Evolutionary conservation across 768 basidiomycete species (phyloP).

Genomic region (Lactifluus hygrophoroides): DNA sequence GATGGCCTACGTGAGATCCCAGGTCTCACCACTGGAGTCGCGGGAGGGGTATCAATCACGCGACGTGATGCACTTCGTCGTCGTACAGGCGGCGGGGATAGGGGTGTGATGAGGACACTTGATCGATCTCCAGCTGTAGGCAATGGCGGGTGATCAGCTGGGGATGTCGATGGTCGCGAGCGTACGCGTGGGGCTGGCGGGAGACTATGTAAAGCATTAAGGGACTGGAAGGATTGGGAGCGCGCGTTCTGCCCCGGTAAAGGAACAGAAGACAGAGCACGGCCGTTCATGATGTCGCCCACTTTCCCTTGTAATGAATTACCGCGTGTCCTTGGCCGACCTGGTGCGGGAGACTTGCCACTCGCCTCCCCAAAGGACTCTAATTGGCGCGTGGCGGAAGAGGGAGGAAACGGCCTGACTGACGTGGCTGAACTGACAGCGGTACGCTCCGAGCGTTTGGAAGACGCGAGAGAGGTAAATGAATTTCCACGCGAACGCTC

Average conservation of each 20-base stretch:
- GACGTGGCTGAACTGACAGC: not conserved
- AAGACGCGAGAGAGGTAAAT: constrained; percentile 11
- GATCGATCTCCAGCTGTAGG: constrained; percentile 12
- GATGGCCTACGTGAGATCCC: constrained; percentile 61
- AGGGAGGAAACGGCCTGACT: not conserved
- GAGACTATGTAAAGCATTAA: constrained; percentile 31
- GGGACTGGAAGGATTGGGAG: constrained; percentile 20
- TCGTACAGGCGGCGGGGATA: constrained; percentile 31
- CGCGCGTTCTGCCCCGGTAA: not conserved
- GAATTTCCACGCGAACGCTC: constrained; percentile 12
- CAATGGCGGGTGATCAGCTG: constrained; percentile 10
- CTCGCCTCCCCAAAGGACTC: not conserved
- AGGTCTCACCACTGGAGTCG: constrained; percentile 27
- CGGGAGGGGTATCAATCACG: constrained; percentile 6
- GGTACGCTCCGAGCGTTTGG: not conserved
- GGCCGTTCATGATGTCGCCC: not conserved
- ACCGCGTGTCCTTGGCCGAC: constrained; percentile 1
- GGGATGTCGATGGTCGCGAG: constrained; percentile 14
- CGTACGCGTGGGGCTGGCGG: constrained; percentile 48
- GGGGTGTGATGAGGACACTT: constrained; percentile 28
- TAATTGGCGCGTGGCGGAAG: not conserved
- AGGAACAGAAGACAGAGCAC: not conserved
- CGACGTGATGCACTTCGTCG: constrained; percentile 4
- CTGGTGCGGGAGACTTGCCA: not conserved
- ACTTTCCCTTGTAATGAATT: not conserved